Base-by-base conservation (phyloP, 805 yeast species). In the Candida montana region DNA sequence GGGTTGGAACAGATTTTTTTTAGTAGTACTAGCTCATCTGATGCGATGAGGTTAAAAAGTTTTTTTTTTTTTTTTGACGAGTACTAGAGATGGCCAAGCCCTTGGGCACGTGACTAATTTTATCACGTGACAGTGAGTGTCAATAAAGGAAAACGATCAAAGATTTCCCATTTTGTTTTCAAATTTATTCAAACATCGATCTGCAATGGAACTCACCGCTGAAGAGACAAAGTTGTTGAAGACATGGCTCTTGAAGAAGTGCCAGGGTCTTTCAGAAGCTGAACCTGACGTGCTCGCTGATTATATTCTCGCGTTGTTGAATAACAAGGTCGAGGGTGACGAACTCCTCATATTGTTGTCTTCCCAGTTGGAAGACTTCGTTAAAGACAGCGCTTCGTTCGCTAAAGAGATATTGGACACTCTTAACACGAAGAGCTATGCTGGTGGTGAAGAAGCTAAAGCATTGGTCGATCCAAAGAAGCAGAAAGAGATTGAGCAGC, bases 201-300 rank as follows among this genome's bases (percentile, higher is more conserved):
- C n/a, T n/a, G n/a, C n/a, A n/a, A n/a, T n/a, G n/a, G n/a, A n/a
- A n/a, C 9, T 21, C 24, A 21, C 24, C 24, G 9, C 24, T 6
- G 9, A 9, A 7, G 24, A 21, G 24, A 21, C 9, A 21, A 21
- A 9, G 24, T 29, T 31, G n/a, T 26, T 61, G 19, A 59, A 53
- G 41, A 51, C 50, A 2, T 62, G 65, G 65, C 41, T 63, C n/a
- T 37, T 51, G 20, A 37, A 40, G 19, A 49, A 53, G 21, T 46
- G 57, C 3, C 41, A 43, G 13, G 39, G 37, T 10, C 39, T 57
- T 2, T 50, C 62, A 0, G 75, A 70, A 18, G 69, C 71, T 3
- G 74, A 69, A 33, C 55, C 69, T 5, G 63, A 60, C 11, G 71
- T 69, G 20, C 51, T 72, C 41, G 59, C 70, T 1, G 76, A 72